Conservation (phyloP, 805 yeast genomes). For the Candida ulmi region DNA sequence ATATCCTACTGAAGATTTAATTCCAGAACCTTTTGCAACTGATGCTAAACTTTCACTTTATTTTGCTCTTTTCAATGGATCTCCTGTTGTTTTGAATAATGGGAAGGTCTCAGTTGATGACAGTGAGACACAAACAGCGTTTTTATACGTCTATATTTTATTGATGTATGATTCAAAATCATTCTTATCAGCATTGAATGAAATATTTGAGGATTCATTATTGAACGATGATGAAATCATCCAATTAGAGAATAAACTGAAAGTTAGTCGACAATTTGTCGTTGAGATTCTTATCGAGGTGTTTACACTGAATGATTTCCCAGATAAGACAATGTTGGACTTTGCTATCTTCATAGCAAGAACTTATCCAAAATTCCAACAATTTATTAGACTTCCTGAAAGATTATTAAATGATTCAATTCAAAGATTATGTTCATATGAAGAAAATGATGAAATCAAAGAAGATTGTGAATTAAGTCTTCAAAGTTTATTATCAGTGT, state of each 20-base stretch:
- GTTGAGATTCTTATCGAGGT: constrained; percentile 66
- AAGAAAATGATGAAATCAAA: constrained; percentile 23
- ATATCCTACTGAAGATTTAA: constrained; percentile 62
- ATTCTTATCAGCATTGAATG: constrained; percentile 66
- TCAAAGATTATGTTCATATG: constrained; percentile 40
- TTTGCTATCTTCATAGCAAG: constrained; percentile 71
- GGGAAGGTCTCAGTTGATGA: constrained; percentile 29
- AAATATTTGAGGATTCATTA: constrained; percentile 74
- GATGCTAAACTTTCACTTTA: constrained; percentile 49
- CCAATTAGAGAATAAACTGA: constrained; percentile 17
- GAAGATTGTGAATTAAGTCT: constrained; percentile 73
- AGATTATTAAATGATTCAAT: constrained; percentile 44
- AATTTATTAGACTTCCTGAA: constrained; percentile 71
- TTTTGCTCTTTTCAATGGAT: constrained; percentile 54
- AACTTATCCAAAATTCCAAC: constrained; percentile 80
- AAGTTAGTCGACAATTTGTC: constrained; percentile 69
- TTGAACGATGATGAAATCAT: constrained; percentile 55
- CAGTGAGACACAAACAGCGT: constrained; percentile 41
- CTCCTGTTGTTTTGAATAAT: constrained; percentile 25
- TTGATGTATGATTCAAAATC: constrained; percentile 52
- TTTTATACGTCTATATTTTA: constrained; percentile 63
- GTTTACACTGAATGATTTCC: constrained; percentile 33
- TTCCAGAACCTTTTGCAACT: constrained; percentile 28
- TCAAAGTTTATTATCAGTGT: constrained; percentile 62
- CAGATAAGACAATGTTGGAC: constrained; percentile 24